phyloP scores from a whole-genome alignment of 2,329 filamentous ascomycete genomes.

The Trichoderma sp. region DNA sequence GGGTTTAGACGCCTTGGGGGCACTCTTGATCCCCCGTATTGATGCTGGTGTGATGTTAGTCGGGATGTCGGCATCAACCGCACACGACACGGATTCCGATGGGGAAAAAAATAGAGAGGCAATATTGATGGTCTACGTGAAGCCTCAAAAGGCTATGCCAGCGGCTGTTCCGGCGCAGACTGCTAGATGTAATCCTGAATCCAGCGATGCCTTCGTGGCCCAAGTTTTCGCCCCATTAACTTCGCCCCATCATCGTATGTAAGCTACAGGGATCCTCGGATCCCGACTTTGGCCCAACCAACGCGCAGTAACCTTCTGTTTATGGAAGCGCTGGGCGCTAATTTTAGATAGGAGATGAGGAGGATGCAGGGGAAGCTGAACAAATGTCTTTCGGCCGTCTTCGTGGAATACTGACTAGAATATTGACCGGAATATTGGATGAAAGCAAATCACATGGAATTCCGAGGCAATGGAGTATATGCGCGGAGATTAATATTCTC shows the following conservation, averaged over 20 bases:
- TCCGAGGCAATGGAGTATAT: background rate
- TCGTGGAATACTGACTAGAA: background rate
- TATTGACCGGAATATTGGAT: background rate
- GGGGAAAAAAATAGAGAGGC: background rate
- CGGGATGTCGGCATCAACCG: background rate
- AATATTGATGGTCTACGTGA: background rate
- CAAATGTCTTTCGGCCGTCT: background rate
- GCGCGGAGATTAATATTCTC: background rate
- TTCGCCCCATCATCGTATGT: background rate
- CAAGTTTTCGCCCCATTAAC: background rate
- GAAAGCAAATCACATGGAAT: background rate
- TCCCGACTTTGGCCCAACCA: background rate
- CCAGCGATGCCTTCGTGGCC: background rate
- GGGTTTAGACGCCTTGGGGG: background rate
- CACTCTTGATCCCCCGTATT: background rate
- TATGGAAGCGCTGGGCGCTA: background rate
- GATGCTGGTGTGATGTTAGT: background rate
- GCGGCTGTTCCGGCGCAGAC: background rate
- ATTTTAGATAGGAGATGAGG: background rate
- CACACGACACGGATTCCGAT: background rate
- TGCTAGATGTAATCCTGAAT: background rate
- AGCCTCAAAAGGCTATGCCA: background rate
- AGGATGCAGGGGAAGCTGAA: background rate
- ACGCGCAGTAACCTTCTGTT: background rate
- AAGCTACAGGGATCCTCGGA: conserved; percentile 3